Percentiles rank a stretch among this genome's conserved stretches.
Conservation (phyloP, 169 alveolate species). For the Babesia caballi region DNA sequence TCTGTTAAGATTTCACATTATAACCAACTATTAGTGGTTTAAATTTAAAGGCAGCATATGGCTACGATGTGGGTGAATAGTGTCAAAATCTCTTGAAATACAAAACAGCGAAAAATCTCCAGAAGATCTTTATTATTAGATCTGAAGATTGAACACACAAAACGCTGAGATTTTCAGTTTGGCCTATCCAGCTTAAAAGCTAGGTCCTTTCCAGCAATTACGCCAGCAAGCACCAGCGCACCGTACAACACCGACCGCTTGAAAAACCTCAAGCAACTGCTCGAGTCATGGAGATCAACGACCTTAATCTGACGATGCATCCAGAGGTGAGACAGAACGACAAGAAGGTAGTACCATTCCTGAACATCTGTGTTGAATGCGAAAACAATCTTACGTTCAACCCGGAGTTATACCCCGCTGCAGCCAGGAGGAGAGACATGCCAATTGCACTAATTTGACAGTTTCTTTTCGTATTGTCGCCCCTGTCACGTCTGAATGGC, state of each 20-base stretch:
- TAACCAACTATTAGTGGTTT: too few species aligned
- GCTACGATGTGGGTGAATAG: too few species aligned
- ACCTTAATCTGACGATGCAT: conserved; percentile 32
- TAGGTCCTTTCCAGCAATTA: conserved; percentile 23
- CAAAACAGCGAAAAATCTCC: neutral
- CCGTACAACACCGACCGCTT: conserved; percentile 46
- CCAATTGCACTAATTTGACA: conserved; percentile 8
- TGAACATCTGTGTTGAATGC: neutral
- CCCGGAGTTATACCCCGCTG: conserved; percentile 47
- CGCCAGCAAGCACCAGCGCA: conserved; percentile 36
- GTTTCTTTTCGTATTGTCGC: conserved; percentile 45
- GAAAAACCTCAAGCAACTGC: conserved; percentile 42
- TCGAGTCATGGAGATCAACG: conserved; percentile 44
- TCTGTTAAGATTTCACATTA: too few species aligned
- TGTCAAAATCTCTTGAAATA: too few species aligned
- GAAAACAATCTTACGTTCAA: neutral
- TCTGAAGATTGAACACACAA: neutral
- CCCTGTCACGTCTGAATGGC: conserved; percentile 64
- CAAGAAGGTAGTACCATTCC: conserved; percentile 27
- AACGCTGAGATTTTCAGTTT: neutral
- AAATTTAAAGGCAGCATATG: too few species aligned
- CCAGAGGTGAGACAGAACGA: conserved; percentile 55
- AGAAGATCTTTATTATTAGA: neutral
- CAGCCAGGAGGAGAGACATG: conserved; percentile 50
- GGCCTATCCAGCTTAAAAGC: neutral